Base-by-base conservation (phyloP, 495 filamentous ascomycete genomes). In the Mycothermus thermophilus region DNA sequence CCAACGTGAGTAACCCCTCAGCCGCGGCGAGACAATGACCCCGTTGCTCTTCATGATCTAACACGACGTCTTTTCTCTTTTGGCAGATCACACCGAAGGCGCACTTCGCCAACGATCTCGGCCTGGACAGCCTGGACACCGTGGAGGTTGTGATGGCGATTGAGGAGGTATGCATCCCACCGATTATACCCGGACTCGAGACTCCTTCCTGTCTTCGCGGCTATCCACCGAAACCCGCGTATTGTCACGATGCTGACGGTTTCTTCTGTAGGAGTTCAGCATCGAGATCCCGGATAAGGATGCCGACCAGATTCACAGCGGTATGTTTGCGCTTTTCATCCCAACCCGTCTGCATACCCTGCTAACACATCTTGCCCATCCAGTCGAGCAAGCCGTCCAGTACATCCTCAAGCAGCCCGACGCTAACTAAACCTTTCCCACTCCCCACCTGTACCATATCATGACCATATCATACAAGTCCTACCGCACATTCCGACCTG, bases 231-330 rank as follows among this genome's bases (percentile, higher is more conserved):
- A 36, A 17, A 15, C 16, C 24, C 21, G 32, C 22, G 6, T 25
- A 25, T 11, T 25, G n/a, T n/a, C n/a, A n/a, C 2, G 10, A 9
- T 14, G 34, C 37, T 45, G 23, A 45, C 34, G 3, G 3, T 16
- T 18, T 12, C 1, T 21, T 25, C 31, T 47, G 59, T 54, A 96
- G 88, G 90, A 97, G 62, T 97, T 97, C 66, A 95, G 86, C 75
- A 90, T 97, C 65, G 90, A 97, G 74, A 97, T 97, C 60, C 92
- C 90, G 44, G 90, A 97, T 64, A 96, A 95, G 71, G 88, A 95
- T 53, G 92, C 90, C 44, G 90, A 97, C 66, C 71, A 74, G 44
- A 93, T 97, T 59, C 83, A 88, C 72, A 93, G 84, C 56, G 77
- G 88, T 94, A 86, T 46, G 88, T 71, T n/a, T 22, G 11, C 16